These are phyloP conservation scores for Ploettnerulaceae sp. DNA, from an alignment of 2,329 filamentous ascomycete genomes.

Conservation along the genomic window DNA sequence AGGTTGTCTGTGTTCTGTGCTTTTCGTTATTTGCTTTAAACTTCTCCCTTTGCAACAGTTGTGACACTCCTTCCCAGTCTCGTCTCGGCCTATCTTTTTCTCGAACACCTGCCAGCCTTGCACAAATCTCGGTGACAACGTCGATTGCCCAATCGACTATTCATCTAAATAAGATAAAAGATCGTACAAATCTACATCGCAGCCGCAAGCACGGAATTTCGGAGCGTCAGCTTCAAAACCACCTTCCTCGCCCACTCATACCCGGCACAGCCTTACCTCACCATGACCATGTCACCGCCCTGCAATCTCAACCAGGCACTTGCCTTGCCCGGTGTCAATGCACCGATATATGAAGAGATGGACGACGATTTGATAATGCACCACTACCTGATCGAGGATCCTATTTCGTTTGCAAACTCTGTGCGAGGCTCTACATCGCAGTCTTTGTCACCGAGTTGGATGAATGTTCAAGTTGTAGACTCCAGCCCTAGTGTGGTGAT, in stretches of 20 bases:
- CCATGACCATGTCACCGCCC: background rate
- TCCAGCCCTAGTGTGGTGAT: conserved; percentile 4
- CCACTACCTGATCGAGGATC: background rate
- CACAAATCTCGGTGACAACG: background rate
- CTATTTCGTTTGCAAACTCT: background rate
- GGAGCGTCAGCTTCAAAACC: background rate
- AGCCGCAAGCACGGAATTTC: background rate
- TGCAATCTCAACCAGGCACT: background rate
- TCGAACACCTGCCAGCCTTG: background rate
- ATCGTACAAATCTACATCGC: background rate
- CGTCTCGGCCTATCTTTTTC: background rate
- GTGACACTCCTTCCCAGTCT: background rate
- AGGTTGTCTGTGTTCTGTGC: background rate
- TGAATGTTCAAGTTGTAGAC: background rate
- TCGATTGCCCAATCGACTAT: conserved; percentile 4
- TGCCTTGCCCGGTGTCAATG: background rate
- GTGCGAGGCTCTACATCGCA: background rate
- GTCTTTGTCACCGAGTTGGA: background rate
- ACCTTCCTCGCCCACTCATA: background rate
- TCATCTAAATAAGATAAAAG: background rate
- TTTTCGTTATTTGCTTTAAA: background rate
- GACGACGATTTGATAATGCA: background rate
- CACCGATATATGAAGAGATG: background rate
- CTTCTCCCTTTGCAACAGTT: background rate
- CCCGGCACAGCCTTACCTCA: background rate